These are phyloP conservation scores for Fusarium gaditjirri DNA, from an alignment of 2,329 filamentous ascomycete species.

Conservation along the genomic window DNA sequence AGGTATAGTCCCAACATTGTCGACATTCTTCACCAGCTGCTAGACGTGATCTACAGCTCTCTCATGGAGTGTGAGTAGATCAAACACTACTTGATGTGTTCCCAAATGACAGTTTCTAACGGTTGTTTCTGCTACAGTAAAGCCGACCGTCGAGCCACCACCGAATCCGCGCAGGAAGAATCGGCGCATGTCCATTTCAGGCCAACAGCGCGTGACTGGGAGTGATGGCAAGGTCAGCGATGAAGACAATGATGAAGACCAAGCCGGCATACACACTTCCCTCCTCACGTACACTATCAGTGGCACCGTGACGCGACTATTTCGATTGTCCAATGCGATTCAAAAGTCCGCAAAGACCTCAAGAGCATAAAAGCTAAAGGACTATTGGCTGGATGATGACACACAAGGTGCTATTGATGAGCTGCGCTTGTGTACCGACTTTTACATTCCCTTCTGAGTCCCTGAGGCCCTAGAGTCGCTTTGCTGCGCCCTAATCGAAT, in stretches of 20 bases:
- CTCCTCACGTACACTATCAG: not conserved
- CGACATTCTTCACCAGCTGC: not conserved
- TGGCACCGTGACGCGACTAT: not conserved
- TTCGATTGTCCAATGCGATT: constrained; percentile 1
- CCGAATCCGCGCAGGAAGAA: not conserved
- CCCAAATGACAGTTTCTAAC: not conserved
- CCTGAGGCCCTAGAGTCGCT: not conserved
- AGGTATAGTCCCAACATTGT: not conserved
- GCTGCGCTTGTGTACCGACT: not conserved
- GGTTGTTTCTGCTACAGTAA: not conserved
- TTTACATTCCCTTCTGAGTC: not conserved
- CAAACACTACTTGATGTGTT: not conserved
- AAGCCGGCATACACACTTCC: not conserved
- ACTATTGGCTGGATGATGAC: not conserved
- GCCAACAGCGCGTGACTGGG: not conserved
- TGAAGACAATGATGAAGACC: not conserved
- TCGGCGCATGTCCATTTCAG: not conserved
- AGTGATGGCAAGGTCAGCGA: not conserved
- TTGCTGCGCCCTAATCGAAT: not conserved
- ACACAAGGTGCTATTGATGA: not conserved
- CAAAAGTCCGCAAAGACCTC: not conserved
- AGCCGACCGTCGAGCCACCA: not conserved
- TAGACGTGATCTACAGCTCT: not conserved
- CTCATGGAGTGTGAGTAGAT: not conserved
- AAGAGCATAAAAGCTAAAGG: not conserved